Conservation (phyloP, 352 stramenopile species). For the Aphanomyces invadans region DNA sequence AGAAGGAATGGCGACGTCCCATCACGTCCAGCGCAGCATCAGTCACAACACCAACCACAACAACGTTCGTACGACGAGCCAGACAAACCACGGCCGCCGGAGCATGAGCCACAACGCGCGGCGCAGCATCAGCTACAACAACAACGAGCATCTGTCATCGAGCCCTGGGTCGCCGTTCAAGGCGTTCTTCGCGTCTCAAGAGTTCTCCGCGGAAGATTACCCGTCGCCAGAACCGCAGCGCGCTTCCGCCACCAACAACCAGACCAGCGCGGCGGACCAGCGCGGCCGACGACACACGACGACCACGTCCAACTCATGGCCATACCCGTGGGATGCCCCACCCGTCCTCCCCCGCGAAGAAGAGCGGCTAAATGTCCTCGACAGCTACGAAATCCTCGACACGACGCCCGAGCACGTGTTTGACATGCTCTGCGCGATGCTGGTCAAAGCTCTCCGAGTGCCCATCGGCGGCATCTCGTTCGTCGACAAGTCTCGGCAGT, state of each 20-base stretch:
- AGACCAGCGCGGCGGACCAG: neutral
- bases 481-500: constrained; percentile 19
- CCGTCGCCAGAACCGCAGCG: neutral
- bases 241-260: neutral
- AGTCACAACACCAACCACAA: no score
- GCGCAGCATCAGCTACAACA: neutral
- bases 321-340: constrained; percentile 8
- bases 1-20: no score
- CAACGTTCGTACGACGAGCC: neutral
- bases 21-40: no score
- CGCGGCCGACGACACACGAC: neutral
- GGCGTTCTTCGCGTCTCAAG: constrained; percentile 10
- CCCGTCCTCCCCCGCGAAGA: constrained; percentile 11
- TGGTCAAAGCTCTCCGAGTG: constrained; percentile 3
- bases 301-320: neutral
- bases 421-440: constrained; percentile 20
- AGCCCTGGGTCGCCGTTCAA: constrained; percentile 1
- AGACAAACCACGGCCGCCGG: neutral
- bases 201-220: constrained; percentile 7
- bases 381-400: constrained; percentile 22
- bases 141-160: neutral
- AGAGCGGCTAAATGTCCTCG: constrained; percentile 7
- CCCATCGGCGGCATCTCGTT: constrained; percentile 17
- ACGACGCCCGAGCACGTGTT: constrained; percentile 7
- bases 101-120: neutral